Percentiles rank a stretch among this genome's conserved stretches.
phyloP scores from a whole-genome alignment of 495 filamentous ascomycete species.

The Clohesyomyces aquaticus region DNA sequence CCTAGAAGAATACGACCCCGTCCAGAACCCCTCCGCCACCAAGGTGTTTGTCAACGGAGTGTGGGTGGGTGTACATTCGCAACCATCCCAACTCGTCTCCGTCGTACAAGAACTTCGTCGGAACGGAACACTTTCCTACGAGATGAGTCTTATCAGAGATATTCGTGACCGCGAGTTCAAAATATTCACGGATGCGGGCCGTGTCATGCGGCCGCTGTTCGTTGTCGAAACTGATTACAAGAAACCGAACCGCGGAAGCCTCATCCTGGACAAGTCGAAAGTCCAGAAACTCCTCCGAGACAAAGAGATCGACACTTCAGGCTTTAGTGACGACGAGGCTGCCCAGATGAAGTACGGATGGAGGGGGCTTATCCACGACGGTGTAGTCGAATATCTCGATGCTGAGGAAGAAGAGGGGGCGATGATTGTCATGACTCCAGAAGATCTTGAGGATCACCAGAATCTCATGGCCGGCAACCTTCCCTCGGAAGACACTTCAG shows the following conservation, averaged over 20 bases:
- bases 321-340: conserved; percentile 30
- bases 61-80: conserved; percentile 90
- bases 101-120: conserved; percentile 78
- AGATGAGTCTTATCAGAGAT: conserved; percentile 91
- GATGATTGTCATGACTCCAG: conserved; percentile 99
- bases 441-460: conserved; percentile 77
- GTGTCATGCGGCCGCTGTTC: conserved; percentile 90
- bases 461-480: conserved; percentile 66
- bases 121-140: conserved; percentile 75
- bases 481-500: conserved; percentile 59
- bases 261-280: conserved; percentile 83
- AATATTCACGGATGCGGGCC: conserved; percentile 95
- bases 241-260: conserved; percentile 70
- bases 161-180: conserved; percentile 98
- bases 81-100: conserved; percentile 77
- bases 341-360: conserved; percentile 65
- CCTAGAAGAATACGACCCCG: conserved; percentile 92
- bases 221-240: conserved; percentile 78
- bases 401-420: conserved; percentile 97
- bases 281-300: conserved; percentile 70
- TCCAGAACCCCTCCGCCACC: conserved; percentile 85
- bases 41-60: conserved; percentile 98
- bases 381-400: conserved; percentile 92
- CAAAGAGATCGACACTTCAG: conserved; percentile 56
- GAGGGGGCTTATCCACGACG: conserved; percentile 76